A percentile compares a stretch with the other conserved stretches of the same genome.
phyloP scores from a whole-genome alignment of 1,139 yeast genomes.

The Hanseniaspora sp. region DNA sequence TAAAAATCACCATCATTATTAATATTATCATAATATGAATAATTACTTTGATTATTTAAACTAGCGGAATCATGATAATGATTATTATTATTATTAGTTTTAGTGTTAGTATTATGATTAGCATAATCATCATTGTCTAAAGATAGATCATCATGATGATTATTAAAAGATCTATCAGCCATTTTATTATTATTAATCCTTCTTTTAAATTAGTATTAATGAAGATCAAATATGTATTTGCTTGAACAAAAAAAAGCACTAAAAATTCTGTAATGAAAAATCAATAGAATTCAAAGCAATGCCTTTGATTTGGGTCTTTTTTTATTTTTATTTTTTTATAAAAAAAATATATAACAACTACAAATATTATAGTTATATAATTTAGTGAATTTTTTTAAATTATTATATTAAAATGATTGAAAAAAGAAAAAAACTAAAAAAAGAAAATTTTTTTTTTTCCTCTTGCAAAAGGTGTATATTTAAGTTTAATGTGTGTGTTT shows the following conservation, averaged over 20 bases:
- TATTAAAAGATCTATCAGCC: conserved; percentile 1
- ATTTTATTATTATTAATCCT: neutral
- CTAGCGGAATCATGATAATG: conserved; percentile 4
- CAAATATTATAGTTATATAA: too few relatives aligned
- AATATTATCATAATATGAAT: neutral
- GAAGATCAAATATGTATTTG: too few relatives aligned
- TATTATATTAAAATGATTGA: neutral
- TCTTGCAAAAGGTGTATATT: too few relatives aligned
- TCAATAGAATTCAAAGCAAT: too few relatives aligned
- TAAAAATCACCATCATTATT: neutral
- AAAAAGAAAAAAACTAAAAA: neutral
- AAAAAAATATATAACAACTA: too few relatives aligned
- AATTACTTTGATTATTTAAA: conserved; percentile 1
- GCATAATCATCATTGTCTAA: neutral
- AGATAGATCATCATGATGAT: neutral
- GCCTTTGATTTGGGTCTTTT: neutral
- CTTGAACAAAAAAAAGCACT: neutral
- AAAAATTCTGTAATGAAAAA: neutral
- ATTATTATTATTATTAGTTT: neutral
- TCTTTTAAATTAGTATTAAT: too few relatives aligned
- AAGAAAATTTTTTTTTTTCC: too few relatives aligned
- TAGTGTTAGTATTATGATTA: neutral
- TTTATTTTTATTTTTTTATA: neutral
- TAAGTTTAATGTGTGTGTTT: too few relatives aligned
- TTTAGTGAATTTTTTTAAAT: too few relatives aligned